Evolutionary conservation across 176 grass and related monocot genomes (phyloP).

Genomic region (Coix lacrymajobi): DNA sequence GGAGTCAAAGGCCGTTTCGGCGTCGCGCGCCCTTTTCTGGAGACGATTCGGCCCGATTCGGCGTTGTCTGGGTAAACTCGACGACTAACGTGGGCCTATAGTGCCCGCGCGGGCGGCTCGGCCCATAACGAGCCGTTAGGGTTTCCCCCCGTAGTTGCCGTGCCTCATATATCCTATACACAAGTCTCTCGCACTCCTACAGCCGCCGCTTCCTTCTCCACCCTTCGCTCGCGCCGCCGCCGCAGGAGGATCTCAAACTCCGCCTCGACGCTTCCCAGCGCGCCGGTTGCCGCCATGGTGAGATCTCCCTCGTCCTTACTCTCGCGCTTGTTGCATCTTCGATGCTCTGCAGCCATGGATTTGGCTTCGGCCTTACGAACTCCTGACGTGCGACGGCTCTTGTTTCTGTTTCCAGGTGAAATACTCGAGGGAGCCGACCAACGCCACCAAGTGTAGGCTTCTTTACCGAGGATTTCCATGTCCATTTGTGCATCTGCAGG

Average conservation of each 20-base stretch:
- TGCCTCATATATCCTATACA: not conserved
- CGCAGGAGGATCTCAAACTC: not conserved
- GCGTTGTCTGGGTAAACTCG: too few relatives aligned
- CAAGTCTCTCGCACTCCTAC: not conserved
- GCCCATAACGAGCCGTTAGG: conserved; percentile 6
- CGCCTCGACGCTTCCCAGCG: not conserved
- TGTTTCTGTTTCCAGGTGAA: conserved; percentile 50
- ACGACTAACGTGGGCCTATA: not conserved
- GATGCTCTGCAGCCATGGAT: not conserved
- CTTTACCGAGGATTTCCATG: not conserved
- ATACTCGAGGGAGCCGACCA: conserved; percentile 62
- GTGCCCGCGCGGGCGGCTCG: too few relatives aligned
- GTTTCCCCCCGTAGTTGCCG: conserved; percentile 10
- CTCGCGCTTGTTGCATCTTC: not conserved
- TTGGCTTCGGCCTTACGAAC: not conserved
- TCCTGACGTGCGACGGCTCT: not conserved
- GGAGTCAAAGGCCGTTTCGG: too few relatives aligned
- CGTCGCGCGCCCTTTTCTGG: too few relatives aligned
- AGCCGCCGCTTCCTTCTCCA: not conserved
- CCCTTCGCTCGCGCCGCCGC: not conserved
- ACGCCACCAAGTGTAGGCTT: conserved; percentile 79
- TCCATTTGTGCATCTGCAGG: not conserved
- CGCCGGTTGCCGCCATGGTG: conserved; percentile 40
- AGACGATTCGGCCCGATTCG: too few relatives aligned
- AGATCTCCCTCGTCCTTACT: not conserved